Evolutionary conservation across 768 basidiomycete species (phyloP).

Genomic region (Gelatoporia subvermispora): DNA sequence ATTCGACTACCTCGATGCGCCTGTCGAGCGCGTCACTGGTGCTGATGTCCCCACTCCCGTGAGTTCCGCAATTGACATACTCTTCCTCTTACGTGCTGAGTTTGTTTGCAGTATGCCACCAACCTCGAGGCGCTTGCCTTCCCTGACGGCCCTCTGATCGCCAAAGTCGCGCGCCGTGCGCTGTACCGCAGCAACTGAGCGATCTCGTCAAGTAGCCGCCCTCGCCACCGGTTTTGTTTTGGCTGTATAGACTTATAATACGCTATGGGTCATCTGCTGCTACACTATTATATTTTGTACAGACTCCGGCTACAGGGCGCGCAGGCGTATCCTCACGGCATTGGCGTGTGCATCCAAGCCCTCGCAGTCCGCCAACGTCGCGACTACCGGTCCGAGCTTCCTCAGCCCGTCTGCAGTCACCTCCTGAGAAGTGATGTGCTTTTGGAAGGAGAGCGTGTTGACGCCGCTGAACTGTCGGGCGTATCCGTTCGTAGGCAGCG

Average conservation of each 20-base stretch:
- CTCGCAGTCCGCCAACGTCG: constrained; percentile 89
- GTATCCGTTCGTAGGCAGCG: constrained; percentile 92
- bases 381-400: constrained; percentile 81
- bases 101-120: constrained; percentile 67
- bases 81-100: constrained; percentile 7
- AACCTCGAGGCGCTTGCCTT: constrained; percentile 88
- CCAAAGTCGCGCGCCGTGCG: constrained; percentile 92
- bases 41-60: constrained; percentile 97
- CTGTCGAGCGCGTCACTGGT: constrained; percentile 95
- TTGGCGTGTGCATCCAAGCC: constrained; percentile 94
- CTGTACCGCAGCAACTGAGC: constrained; percentile 82
- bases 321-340: constrained; percentile 83
- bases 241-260: constrained; percentile 14
- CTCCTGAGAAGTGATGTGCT: constrained; percentile 97
- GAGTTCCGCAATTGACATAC: constrained; percentile 26
- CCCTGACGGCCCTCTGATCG: constrained; percentile 87
- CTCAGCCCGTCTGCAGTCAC: constrained; percentile 74
- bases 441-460: constrained; percentile 95
- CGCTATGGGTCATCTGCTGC: constrained; percentile 16
- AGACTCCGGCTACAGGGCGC: constrained; percentile 9
- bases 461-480: constrained; percentile 98
- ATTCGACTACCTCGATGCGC: constrained; percentile 97
- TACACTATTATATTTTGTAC: constrained; percentile 13
- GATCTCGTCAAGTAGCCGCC: no score
- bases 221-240: constrained; percentile 1